Evolutionary conservation across 495 filamentous ascomycete genomes (phyloP).

Genomic region (Parathielavia appendiculata): DNA sequence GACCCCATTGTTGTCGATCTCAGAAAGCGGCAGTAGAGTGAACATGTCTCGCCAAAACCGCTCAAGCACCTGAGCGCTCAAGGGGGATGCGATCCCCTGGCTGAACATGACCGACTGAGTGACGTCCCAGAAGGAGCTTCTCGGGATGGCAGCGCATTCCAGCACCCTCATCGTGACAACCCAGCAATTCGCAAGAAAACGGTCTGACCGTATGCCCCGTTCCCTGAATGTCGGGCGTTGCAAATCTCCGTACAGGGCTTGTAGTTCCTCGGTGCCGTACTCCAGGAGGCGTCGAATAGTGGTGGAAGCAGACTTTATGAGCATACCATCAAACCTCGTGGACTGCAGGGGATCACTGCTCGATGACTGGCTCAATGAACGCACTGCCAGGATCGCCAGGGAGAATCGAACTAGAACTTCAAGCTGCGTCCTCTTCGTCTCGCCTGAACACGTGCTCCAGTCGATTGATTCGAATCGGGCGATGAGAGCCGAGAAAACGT

Average conservation of each 20-base stretch:
- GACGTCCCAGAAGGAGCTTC: constrained; percentile 54
- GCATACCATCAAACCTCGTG: constrained; percentile 40
- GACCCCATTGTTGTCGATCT: constrained; percentile 67
- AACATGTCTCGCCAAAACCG: constrained; percentile 68
- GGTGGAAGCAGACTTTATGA: constrained; percentile 36
- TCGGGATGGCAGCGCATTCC: constrained; percentile 40
- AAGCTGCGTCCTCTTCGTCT: constrained; percentile 13
- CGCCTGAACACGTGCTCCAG: constrained; percentile 8
- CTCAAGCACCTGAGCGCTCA: constrained; percentile 59
- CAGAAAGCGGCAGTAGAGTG: constrained; percentile 65
- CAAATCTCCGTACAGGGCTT: constrained; percentile 58
- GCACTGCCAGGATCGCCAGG: constrained; percentile 23
- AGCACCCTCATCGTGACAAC: constrained; percentile 61
- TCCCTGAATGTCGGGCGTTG: constrained; percentile 53
- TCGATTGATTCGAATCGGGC: constrained; percentile 30
- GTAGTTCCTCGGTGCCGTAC: constrained; percentile 49
- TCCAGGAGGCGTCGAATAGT: constrained; percentile 41
- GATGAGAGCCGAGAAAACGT: constrained; percentile 41
- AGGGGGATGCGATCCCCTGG: constrained; percentile 27
- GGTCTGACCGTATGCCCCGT: constrained; percentile 58
- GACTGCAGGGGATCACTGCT: constrained; percentile 27
- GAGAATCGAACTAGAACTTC: constrained; percentile 19
- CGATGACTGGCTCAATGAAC: constrained; percentile 31
- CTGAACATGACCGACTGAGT: constrained; percentile 44
- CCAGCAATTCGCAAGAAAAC: constrained; percentile 57